Base-by-base conservation (phyloP, 345 rosid genomes). In the Camelina neglecta region DNA sequence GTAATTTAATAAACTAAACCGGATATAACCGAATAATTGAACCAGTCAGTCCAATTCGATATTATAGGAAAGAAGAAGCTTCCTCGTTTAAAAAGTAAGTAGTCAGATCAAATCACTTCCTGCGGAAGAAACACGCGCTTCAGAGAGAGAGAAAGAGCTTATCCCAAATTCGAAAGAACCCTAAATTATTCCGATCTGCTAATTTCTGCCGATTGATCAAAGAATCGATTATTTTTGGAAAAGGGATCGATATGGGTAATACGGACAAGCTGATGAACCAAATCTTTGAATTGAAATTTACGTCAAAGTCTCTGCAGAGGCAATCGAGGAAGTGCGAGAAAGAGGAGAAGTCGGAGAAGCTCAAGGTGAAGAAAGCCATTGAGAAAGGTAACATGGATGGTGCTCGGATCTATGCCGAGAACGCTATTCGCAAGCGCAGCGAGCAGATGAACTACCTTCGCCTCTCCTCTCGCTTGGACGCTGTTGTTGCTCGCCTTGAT, bases 321-420 rank as follows among this genome's bases (percentile, higher is more conserved):
- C 96, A 93, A 76, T 75, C 93, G 21, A 75, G 87, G 60, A 93
- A 93, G 81, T 91, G 97, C 87, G 97, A 93, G 87, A 89, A 89
- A 85, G 96, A 91, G 44, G 98, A 91, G 90, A 93, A 89, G 50
- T 50, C 90, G 13, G 98, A 91, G 86, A 91, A 91, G 73, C 76
- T 93, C 60, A 91, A 91, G 84, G 92, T 91, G 45, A 91, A 93
- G 85, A 93, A 91, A 83, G 97, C 98, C 65, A 93, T 91, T 77
- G 96, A 93, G 87, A 93, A 91, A 62, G 97, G 98, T 1, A 93
- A 93, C 82, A 85, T 91, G 96, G 98, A 93, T 68, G 98, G 98
- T 18, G 98, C 91, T 31, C 84, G 93, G 75, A 91, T 93, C 91
- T 93, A 93, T 68, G 97, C 97, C 16, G 97, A 91, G 84, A 93